These are phyloP conservation scores for Myriosclerotinia curreyana DNA, from an alignment of 2,329 filamentous ascomycete species.

Conservation along the genomic window DNA sequence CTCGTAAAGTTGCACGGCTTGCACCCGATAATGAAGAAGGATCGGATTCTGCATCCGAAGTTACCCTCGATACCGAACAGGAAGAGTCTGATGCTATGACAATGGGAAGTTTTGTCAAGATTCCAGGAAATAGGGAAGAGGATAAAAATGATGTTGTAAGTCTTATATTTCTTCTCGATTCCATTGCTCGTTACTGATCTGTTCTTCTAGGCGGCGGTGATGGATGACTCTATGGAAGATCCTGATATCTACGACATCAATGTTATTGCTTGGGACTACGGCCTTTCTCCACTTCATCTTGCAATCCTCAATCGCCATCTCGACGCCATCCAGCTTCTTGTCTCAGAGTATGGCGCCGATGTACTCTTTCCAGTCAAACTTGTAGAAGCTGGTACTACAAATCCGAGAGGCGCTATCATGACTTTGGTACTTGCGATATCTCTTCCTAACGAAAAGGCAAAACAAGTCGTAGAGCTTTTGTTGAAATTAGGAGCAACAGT, in stretches of 20 bases:
- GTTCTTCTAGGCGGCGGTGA: conserved; percentile 43
- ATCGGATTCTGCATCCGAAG: conserved; percentile 40
- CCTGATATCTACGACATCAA: conserved; percentile 81
- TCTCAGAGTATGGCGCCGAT: conserved; percentile 73
- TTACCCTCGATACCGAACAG: conserved; percentile 33
- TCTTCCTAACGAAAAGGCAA: conserved; percentile 61
- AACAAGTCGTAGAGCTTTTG: conserved; percentile 61
- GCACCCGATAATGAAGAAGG: conserved; percentile 40
- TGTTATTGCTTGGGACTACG: conserved; percentile 74
- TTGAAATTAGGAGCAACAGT: conserved; percentile 69
- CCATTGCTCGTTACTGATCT: conserved; percentile 39
- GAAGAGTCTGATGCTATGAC: conserved; percentile 47
- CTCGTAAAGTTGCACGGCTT: conserved; percentile 33
- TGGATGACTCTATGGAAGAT: conserved; percentile 60
- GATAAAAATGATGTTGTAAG: conserved; percentile 36
- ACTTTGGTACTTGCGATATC: conserved; percentile 65
- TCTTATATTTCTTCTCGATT: conserved; percentile 43
- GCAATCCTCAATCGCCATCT: conserved; percentile 72
- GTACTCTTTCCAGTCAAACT: conserved; percentile 69
- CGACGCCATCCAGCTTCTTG: conserved; percentile 65
- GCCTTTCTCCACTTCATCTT: conserved; percentile 71
- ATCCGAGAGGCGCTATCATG: conserved; percentile 58
- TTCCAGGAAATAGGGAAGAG: conserved; percentile 51
- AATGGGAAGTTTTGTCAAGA: conserved; percentile 73
- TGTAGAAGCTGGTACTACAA: conserved; percentile 36